Percentiles rank a stretch among this genome's conserved stretches.
These are phyloP conservation scores for Didymosphaeria variabile DNA, from an alignment of 2,329 filamentous ascomycete species.

Conservation along the genomic window DNA sequence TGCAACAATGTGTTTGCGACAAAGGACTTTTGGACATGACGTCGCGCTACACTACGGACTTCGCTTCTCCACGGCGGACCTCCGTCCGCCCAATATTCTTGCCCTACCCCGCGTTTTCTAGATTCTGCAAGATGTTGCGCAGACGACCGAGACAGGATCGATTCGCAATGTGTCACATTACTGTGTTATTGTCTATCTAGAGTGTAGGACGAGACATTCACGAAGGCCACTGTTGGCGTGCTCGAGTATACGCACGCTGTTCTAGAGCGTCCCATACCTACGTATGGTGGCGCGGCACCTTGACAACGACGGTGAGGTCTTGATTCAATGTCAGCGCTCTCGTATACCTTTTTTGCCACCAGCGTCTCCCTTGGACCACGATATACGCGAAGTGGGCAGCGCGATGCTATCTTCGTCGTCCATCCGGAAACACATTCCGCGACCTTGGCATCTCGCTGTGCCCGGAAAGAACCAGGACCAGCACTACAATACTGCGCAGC, in stretches of 20 bases:
- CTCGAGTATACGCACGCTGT: neutral
- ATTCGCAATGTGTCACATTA: neutral
- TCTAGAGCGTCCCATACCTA: neutral
- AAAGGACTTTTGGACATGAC: neutral
- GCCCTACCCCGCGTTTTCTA: conserved; percentile 6
- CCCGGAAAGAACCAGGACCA: no score
- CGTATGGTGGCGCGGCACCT: neutral
- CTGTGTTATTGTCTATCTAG: neutral
- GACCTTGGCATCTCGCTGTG: no score
- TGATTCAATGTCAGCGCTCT: no score
- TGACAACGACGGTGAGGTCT: neutral
- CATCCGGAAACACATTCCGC: neutral
- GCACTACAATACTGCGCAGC: neutral
- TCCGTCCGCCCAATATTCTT: neutral
- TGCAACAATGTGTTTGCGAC: neutral
- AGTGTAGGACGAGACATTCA: neutral
- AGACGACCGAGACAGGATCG: neutral
- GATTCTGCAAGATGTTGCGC: neutral
- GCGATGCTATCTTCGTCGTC: neutral
- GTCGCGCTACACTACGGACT: conserved; percentile 8
- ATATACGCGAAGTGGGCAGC: neutral
- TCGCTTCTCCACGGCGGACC: neutral
- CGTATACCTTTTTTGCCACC: no score
- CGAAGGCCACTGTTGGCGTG: neutral
- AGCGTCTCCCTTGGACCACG: neutral